Conservation (phyloP, 345 rosid genomes). For the Salix koriyanagi region DNA sequence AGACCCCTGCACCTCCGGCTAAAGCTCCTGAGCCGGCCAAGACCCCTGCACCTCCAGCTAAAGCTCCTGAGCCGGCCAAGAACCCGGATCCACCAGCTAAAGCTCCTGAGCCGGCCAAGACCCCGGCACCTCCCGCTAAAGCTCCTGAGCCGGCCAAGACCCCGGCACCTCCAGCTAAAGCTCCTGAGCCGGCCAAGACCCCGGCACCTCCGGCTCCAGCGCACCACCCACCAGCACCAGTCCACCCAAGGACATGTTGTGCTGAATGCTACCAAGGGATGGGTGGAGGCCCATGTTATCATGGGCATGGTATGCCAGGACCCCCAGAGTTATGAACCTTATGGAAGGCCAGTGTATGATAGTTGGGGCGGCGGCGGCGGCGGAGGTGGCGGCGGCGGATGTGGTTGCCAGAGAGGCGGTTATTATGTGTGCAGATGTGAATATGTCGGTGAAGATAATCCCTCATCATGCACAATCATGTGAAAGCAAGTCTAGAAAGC, state of each 20-base stretch:
- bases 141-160: neutral
- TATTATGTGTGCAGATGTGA: constrained; percentile 31
- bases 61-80: neutral
- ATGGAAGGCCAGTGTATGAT: constrained; percentile 31
- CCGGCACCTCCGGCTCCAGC: neutral
- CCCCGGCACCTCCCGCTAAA: neutral
- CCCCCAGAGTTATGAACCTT: constrained; percentile 1
- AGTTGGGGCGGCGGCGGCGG: constrained; percentile 19
- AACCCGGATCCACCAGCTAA: neutral
- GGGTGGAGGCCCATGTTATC: constrained; percentile 22
- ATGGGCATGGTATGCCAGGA: neutral
- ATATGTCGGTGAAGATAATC: constrained; percentile 43
- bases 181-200: fast-evolving
- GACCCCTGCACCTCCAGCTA: neutral
- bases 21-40: neutral
- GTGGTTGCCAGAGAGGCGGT: constrained; percentile 1
- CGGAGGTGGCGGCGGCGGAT: constrained; percentile 13
- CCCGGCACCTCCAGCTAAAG: neutral
- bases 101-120: neutral
- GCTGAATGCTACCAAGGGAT: constrained; percentile 23
- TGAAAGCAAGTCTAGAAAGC: constrained; percentile 15
- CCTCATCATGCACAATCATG: constrained; percentile 50
- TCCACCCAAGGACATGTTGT: constrained; percentile 16
- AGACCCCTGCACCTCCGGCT: neutral
- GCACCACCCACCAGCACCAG: neutral